phyloP scores from a whole-genome alignment of 2,329 filamentous ascomycete species.

The Teratosphaeria pseudoeucalypti region DNA sequence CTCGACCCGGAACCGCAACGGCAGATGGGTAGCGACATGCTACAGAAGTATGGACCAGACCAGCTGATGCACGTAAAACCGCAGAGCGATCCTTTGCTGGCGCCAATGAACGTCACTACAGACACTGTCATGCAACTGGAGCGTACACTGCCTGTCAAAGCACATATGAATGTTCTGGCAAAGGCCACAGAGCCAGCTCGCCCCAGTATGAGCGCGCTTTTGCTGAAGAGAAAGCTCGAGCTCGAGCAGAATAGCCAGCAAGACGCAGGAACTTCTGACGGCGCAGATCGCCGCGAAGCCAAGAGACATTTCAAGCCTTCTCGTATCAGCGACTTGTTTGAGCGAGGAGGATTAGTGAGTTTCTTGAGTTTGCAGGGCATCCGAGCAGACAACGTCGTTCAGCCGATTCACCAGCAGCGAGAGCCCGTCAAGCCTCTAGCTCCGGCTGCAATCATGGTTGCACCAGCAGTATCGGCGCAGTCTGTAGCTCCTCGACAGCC shows the following conservation, averaged over 20 bases:
- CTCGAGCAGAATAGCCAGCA: conserved; percentile 7
- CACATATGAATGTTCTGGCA: neutral
- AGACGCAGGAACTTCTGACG: neutral
- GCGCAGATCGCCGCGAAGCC: neutral
- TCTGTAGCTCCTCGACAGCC: neutral
- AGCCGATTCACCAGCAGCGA: neutral
- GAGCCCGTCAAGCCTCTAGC: neutral
- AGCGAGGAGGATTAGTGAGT: conserved; percentile 1
- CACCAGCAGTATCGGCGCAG: neutral
- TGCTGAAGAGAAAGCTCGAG: conserved; percentile 31
- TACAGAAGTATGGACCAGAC: neutral
- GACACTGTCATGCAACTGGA: neutral
- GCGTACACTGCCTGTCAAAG: neutral
- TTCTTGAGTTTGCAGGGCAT: conserved; percentile 10
- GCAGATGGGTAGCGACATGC: neutral
- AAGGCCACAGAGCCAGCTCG: neutral
- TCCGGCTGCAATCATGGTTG: conserved; percentile 7
- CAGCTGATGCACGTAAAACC: neutral
- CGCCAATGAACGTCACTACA: neutral
- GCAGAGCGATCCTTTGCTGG: neutral
- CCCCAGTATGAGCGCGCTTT: conserved; percentile 26
- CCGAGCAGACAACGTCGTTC: neutral
- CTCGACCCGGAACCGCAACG: neutral
- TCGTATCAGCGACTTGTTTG: conserved; percentile 1
- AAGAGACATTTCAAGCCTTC: neutral